Evolutionary conservation across 2,329 filamentous ascomycete species (phyloP), one percentile per base, ranked within the genome.

Genomic region (Alternaria viburni): DNA sequence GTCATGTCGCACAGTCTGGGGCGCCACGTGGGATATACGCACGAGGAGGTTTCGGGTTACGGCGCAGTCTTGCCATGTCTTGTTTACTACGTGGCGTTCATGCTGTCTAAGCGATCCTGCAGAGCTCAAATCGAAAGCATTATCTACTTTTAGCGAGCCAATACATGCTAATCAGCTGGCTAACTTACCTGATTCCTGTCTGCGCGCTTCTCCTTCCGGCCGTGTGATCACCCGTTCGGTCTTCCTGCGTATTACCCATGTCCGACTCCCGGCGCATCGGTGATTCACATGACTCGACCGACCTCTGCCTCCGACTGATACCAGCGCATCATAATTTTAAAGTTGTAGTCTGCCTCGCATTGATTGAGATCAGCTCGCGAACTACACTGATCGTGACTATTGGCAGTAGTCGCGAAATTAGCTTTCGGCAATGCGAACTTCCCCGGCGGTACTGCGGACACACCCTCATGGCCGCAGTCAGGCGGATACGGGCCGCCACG

Each of bases 401-500:
- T 41, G 36, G 36, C 51, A 26, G 21, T 26, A 46, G 15, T 47
- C 58, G 9, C 13, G 23, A 49, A 26, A 49, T 59, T 62, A 59
- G 43, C 19, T 47, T 54, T 59, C 43, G 41, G 47, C 36, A 59
- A 46, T 25, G 43, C 36, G 32, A 44, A 23, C 46, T 56, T 49
- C 55, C 43, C 30, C 56, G 23, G 30, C 49, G 26, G 30, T 32
- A 43, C 43, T 58, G 30, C 59, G 59, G 59, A 59, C 47, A 12
- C 17, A 47, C 9, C 54, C 59, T 57, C 49, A 30, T 59, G 49
- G 49, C 56, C 55, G n/a, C 54, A 32, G 32, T 32, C 28, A 13
- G 17, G 25, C 41, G 30, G 13, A 62, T 55, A 54, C 47, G 59
- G 47, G 41, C 59, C 54, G 59, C 49, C 43, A 47, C 43, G 10